phyloP scores from a whole-genome alignment of 257 asterid genomes.

The Plantago elongata region DNA sequence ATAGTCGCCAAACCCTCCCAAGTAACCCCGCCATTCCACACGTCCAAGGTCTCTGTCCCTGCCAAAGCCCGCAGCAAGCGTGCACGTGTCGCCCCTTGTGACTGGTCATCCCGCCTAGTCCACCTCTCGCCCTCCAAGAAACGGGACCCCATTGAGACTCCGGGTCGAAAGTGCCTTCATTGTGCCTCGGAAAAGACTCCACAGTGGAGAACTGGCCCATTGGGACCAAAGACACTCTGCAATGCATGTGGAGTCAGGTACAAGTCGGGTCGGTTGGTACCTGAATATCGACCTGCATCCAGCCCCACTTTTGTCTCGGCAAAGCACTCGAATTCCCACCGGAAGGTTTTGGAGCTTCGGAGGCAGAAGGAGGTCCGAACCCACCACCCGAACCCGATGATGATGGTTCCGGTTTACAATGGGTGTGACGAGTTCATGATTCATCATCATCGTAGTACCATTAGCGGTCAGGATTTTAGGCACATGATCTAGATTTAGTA shows the following conservation, averaged over 20 bases:
- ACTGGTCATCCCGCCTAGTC: slow-evolving; percentile 91
- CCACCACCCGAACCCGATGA: slow-evolving; percentile 36
- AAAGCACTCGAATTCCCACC: slow-evolving; percentile 90
- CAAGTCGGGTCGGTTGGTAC: slow-evolving; percentile 94
- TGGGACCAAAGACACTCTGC: slow-evolving; percentile 96
- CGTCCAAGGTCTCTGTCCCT: slow-evolving; percentile 73
- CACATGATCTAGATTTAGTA: slow-evolving; percentile 51
- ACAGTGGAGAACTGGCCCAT: slow-evolving; percentile 95
- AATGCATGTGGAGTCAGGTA: slow-evolving; percentile 95
- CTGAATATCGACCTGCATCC: slow-evolving; percentile 96
- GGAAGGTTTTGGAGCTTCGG: slow-evolving; percentile 95
- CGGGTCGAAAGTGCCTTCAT: slow-evolving; percentile 80
- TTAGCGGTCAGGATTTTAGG: slow-evolving; percentile 63
- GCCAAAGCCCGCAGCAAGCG: slow-evolving; percentile 98
- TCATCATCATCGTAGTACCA: slow-evolving; percentile 46
- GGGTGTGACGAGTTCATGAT: slow-evolving; percentile 82
- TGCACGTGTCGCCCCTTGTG: slow-evolving; percentile 89
- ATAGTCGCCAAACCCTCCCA: slow-evolving; percentile 21
- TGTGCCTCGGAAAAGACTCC: slow-evolving; percentile 96
- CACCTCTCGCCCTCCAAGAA: slow-evolving; percentile 40
- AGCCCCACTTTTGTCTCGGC: slow-evolving; percentile 84
- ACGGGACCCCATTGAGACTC: slow-evolving; percentile 41
- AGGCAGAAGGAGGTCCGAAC: slow-evolving; percentile 71
- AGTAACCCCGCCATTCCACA: slow-evolving; percentile 41
- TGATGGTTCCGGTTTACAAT: slow-evolving; percentile 64